Evolutionary conservation across 768 basidiomycete species (phyloP), one percentile per base, ranked within the genome.

Genomic region (Auriscalpium vulgare): DNA sequence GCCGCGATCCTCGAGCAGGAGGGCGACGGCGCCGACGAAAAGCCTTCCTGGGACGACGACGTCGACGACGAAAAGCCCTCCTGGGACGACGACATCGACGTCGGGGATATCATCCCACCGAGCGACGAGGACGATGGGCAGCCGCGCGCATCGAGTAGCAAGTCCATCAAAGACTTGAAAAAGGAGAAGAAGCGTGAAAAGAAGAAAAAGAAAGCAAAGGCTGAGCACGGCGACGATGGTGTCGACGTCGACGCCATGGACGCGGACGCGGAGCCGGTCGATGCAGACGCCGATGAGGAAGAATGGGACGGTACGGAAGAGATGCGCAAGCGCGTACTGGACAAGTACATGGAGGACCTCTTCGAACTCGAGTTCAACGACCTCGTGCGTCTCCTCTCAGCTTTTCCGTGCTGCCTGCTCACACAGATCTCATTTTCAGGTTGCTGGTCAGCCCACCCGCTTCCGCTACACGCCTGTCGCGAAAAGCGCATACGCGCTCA

Each of bases 361-460:
- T 87, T 94, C 67, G 85, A 78, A 37, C 76, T 98, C 16, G 95
- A 97, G 58, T 95, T 97, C 74, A 97, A 97, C 69, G 95, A 95
- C 64, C 81, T 97, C 75, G 95, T 94, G 58, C 64, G 85, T 75
- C 34, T 46, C 4, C 35, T 21, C 46, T 6, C 44, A 7, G 40
- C 40, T 50, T 50, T 35, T 40, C 47, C 36, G 23, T 45, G 51
- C 35, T 55, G 36, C 54, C 53, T 10, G 46, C 37, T 55, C 46
- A 53, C 29, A 17, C 29, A 7, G 8, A 6, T 14, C n/a, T 34
- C 53, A 53, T 50, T 21, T 36, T 44, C 65, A 95, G 95, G 85
- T 95, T 51, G 94, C 85, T 8, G 91, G 85, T 66, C 73, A 94
- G 65, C 87, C 93, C 2, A 98, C 94, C 0, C 87, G 92, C 10